Evolutionary conservation across 2,329 filamentous ascomycete species (phyloP).

Genomic region (Chaetomiaceae sp.): DNA sequence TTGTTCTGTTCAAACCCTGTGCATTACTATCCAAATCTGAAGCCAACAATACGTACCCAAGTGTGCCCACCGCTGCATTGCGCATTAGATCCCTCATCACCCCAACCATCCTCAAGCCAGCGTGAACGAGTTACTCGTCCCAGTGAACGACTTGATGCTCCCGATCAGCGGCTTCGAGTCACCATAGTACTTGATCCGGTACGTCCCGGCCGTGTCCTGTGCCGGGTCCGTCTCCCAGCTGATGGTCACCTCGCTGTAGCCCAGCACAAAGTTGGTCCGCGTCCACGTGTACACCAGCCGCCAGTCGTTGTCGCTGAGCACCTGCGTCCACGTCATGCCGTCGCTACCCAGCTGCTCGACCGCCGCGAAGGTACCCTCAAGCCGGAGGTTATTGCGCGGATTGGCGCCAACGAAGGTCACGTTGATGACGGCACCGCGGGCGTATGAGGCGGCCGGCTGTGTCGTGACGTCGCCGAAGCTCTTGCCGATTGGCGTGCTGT

Average conservation of each 20-base stretch:
- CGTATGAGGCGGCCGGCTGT: conserved; percentile 47
- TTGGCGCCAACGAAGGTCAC: conserved; percentile 79
- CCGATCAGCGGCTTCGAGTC: conserved; percentile 65
- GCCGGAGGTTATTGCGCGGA: conserved; percentile 75
- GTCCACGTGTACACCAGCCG: conserved; percentile 73
- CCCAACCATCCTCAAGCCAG: conserved; percentile 14
- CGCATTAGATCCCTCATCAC: neutral
- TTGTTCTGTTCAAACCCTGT: too few relatives aligned
- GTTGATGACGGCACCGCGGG: conserved; percentile 51
- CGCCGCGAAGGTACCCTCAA: conserved; percentile 70
- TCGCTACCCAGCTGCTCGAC: conserved; percentile 56
- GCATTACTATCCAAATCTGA: too few relatives aligned
- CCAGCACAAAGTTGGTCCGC: conserved; percentile 61
- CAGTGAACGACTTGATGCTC: conserved; percentile 54
- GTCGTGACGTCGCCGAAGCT: conserved; percentile 62
- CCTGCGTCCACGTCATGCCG: conserved; percentile 50
- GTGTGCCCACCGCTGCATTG: neutral
- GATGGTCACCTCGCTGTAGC: conserved; percentile 68
- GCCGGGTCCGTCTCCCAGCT: conserved; percentile 68
- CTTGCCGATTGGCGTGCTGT: conserved; percentile 58
- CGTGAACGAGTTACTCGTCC: conserved; percentile 27
- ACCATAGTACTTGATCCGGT: conserved; percentile 74
- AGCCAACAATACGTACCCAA: too few relatives aligned
- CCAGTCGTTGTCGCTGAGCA: conserved; percentile 79
- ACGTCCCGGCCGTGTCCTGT: conserved; percentile 51